phyloP scores from a whole-genome alignment of 2,329 filamentous ascomycete species.

The Grosmannia clavigera region DNA sequence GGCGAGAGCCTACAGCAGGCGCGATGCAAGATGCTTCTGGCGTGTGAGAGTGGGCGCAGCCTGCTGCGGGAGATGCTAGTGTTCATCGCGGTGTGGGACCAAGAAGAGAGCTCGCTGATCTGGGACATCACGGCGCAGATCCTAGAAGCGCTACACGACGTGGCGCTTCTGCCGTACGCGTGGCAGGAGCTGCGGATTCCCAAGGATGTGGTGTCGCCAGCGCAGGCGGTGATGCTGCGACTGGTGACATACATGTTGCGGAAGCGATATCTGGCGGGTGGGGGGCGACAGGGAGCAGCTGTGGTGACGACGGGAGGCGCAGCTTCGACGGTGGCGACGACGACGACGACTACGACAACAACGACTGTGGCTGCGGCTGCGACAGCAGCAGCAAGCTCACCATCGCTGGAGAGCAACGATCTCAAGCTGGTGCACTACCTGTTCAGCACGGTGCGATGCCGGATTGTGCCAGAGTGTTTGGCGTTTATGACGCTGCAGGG shows the following conservation, averaged over 20 bases:
- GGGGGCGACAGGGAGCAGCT: conserved; percentile 13
- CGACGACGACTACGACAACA: neutral
- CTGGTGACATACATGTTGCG: conserved; percentile 85
- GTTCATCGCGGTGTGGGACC: conserved; percentile 94
- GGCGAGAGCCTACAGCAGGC: conserved; percentile 83
- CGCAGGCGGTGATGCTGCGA: conserved; percentile 85
- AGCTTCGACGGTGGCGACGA: conserved; percentile 19
- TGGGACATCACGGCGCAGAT: conserved; percentile 96
- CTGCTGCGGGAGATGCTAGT: conserved; percentile 82
- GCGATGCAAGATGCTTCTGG: conserved; percentile 77
- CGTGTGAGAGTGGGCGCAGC: conserved; percentile 82
- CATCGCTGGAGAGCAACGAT: conserved; percentile 26
- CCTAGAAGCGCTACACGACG: conserved; percentile 82
- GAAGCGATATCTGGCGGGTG: conserved; percentile 22
- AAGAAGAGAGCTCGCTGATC: conserved; percentile 84
- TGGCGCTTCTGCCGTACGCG: conserved; percentile 78
- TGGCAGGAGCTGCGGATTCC: conserved; percentile 86
- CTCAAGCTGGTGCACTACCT: conserved; percentile 70
- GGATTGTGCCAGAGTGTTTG: conserved; percentile 86
- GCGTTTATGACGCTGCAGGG: conserved; percentile 91
- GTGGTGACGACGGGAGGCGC: no score
- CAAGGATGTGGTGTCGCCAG: conserved; percentile 92
- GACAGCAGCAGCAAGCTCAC: conserved; percentile 18
- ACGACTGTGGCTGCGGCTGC: neutral
- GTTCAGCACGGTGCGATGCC: conserved; percentile 81